phyloP scores from a whole-genome alignment of 179 eudicot genomes.

The Spergularia azorica region DNA sequence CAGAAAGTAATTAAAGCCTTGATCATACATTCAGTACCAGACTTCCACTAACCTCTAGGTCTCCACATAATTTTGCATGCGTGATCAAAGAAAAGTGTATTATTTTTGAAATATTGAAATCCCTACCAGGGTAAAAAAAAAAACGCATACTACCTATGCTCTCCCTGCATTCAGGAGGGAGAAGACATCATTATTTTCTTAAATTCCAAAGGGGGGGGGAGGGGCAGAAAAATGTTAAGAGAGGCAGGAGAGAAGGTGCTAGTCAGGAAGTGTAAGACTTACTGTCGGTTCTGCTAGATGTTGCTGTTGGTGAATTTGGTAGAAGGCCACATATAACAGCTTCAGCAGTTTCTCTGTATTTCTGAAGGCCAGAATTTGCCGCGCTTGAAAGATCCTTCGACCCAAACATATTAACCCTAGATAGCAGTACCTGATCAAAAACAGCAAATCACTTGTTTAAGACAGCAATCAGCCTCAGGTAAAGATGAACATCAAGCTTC shows the following conservation, averaged over 20 bases:
- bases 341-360: conserved; percentile 76
- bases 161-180: no score
- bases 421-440: conserved; percentile 66
- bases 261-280: conserved; percentile 16
- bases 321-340: conserved; percentile 91
- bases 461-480: conserved; percentile 11
- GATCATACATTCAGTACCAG: not conserved
- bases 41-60: not conserved
- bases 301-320: conserved; percentile 82
- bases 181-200: not conserved
- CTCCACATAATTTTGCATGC: not conserved
- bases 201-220: not conserved
- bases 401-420: conserved; percentile 75
- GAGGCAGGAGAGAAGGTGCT: not conserved
- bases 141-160: not conserved
- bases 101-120: not conserved
- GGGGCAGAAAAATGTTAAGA: not conserved
- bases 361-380: conserved; percentile 53
- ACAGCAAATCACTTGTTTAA: conserved; percentile 4
- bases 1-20: not conserved
- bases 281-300: conserved; percentile 80
- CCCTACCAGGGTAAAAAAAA: no score
- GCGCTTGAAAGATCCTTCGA: conserved; percentile 55
- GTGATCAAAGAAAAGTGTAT: not conserved
- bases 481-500: not conserved